phyloP scores from a whole-genome alignment of 2,329 filamentous ascomycete genomes.

The Penicillium sp. region DNA sequence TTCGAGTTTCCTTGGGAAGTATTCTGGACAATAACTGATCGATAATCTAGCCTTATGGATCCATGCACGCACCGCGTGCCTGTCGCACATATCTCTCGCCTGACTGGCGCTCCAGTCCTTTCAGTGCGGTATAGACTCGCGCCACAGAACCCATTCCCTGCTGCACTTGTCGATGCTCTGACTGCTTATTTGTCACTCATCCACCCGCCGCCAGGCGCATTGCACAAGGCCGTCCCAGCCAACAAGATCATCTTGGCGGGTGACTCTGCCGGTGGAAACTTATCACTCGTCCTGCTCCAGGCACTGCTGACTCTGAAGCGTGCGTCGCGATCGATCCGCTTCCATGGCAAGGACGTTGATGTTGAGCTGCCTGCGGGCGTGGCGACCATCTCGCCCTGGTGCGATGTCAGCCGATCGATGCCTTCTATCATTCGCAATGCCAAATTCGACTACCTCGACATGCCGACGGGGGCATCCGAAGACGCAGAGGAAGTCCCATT shows the following conservation, averaged over 20 bases:
- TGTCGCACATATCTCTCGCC: constrained; percentile 39
- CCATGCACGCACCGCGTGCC: constrained; percentile 43
- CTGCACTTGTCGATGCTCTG: constrained; percentile 47
- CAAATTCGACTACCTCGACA: constrained; percentile 41
- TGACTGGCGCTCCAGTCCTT: constrained; percentile 40
- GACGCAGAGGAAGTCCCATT: constrained; percentile 18
- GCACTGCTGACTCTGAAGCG: constrained; percentile 44
- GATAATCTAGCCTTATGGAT: constrained; percentile 40
- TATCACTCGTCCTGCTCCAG: constrained; percentile 42
- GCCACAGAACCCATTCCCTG: constrained; percentile 49
- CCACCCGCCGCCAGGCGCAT: constrained; percentile 42
- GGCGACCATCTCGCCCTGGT: constrained; percentile 42
- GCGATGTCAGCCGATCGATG: constrained; percentile 44
- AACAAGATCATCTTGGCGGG: constrained; percentile 47
- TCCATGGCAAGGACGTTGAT: constrained; percentile 41
- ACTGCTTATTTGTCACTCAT: constrained; percentile 49
- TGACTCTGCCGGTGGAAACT: constrained; percentile 48
- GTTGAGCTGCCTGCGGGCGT: constrained; percentile 44
- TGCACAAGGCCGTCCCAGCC: constrained; percentile 44
- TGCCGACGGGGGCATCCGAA: constrained; percentile 26
- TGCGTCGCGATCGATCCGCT: constrained; percentile 34
- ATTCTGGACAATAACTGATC: not conserved
- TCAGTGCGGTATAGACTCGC: constrained; percentile 50
- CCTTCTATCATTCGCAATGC: constrained; percentile 40
- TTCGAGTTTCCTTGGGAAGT: not conserved